Base-by-base conservation (phyloP, 306 rosid species). In the Vigna trinervia region DNA sequence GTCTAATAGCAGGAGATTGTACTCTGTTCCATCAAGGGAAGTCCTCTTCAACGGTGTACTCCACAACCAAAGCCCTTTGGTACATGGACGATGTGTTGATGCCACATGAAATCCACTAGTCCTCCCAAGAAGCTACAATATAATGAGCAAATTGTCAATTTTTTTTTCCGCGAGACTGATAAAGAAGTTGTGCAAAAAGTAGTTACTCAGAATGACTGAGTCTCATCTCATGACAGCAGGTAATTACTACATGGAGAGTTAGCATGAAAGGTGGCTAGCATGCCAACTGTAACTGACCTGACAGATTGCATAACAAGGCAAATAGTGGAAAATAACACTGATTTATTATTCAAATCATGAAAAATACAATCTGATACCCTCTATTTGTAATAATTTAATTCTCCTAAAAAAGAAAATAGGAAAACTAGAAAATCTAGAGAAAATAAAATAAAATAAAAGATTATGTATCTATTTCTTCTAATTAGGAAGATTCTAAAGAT, bases 11-110 rank as follows among this genome's bases (percentile, higher is more conserved):
- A 94, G 73, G 32, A 94, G 96, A 83, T 82, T 94, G 87, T 86
- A 94, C 69, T 89, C 96, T 38, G 98, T 91, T 76, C 98, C 98
- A 69, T 94, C 98, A 45, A 94, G 91, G 48, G 97, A 93, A 63
- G 89, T 90, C 86, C 97, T 91, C 90, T 89, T 94, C 82, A 94
- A 68, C 14, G 98, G 97, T 58, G 94, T 68, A 86, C 94, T 94
- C 98, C 98, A 94, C 83, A 94, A 52, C 98, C 98, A 94, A 70
- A 94, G 89, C 80, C 98, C 97, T 76, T 92, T 92, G 20, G 98
- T 94, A 86, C 96, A 94, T 13, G 98, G 98, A 39, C 87, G 85
- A 81, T 91, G 97, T 8, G 98, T 94, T 26, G 98, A 85, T 43
- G 96, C 97, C 38, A 90, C 97, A 80, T 90, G 93, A 87, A 94